Evolutionary conservation across 1,284 basidiomycete genomes (phyloP).

Genomic region (Golubevia pallescens): DNA sequence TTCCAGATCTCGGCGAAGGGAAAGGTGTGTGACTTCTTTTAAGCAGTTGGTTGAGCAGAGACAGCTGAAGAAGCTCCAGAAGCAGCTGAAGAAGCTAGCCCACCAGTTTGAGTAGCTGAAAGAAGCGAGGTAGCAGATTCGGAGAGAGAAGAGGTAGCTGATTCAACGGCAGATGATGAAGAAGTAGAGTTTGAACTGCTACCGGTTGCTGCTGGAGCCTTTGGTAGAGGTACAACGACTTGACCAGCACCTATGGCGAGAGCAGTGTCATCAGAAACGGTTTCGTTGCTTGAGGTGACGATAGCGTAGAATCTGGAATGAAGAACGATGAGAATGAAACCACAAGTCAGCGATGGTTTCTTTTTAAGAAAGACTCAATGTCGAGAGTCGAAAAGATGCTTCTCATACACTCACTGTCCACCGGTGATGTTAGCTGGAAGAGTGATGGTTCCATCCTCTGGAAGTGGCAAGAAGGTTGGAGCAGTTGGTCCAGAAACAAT

Average conservation of each 20-base stretch:
- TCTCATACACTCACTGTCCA: slow-evolving; percentile 15
- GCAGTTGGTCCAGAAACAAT: slow-evolving; percentile 22
- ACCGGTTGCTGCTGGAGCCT: slow-evolving; percentile 24
- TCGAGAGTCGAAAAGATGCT: not conserved
- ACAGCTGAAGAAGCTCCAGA: not conserved
- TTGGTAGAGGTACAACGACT: slow-evolving; percentile 23
- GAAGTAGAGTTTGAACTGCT: not conserved
- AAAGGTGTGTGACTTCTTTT: too few species aligned
- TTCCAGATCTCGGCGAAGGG: too few species aligned
- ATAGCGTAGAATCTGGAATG: slow-evolving; percentile 21
- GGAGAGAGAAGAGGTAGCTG: not conserved
- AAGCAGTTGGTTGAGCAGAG: too few species aligned
- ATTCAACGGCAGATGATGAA: too few species aligned
- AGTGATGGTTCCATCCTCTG: slow-evolving; percentile 14
- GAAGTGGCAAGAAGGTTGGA: slow-evolving; percentile 17
- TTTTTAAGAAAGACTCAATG: not conserved
- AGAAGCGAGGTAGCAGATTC: not conserved
- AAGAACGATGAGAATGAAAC: not conserved
- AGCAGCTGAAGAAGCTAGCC: slow-evolving; percentile 4
- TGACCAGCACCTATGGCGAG: slow-evolving; percentile 18
- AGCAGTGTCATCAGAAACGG: slow-evolving; percentile 32
- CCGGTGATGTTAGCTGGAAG: slow-evolving; percentile 29
- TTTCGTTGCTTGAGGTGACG: slow-evolving; percentile 18
- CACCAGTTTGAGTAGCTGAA: not conserved
- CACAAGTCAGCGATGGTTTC: too few species aligned